Percentiles rank a stretch among this genome's conserved stretches.
phyloP scores from a whole-genome alignment of 2,329 filamentous ascomycete genomes.

The Clathrospora elynae region DNA sequence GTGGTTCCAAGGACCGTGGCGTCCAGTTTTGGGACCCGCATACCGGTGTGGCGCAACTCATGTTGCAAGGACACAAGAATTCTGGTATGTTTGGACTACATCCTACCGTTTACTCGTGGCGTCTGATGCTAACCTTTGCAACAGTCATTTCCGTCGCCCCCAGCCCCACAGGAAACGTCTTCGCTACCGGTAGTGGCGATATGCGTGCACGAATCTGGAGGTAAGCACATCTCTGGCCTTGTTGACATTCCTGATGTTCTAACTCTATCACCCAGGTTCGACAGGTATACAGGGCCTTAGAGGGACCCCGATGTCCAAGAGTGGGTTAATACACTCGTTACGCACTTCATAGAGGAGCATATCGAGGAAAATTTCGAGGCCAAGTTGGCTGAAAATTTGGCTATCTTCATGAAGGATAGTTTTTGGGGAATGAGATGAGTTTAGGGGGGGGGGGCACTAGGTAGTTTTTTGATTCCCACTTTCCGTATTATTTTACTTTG shows the following conservation, averaged over 20 bases:
- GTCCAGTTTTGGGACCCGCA: slow-evolving; percentile 99
- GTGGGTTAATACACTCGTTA: no score
- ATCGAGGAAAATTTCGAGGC: no score
- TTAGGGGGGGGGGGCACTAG: no score
- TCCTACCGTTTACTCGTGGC: not conserved
- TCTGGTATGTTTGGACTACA: slow-evolving; percentile 61
- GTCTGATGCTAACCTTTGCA: slow-evolving; percentile 40
- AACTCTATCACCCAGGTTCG: slow-evolving; percentile 32
- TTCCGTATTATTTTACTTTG: no score
- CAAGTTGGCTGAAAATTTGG: no score
- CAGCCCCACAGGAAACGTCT: slow-evolving; percentile 83
- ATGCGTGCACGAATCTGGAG: slow-evolving; percentile 98
- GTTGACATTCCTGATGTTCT: slow-evolving; percentile 8
- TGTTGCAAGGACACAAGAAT: slow-evolving; percentile 99
- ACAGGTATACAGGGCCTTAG: slow-evolving; percentile 44
- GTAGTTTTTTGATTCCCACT: no score
- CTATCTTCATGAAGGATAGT: no score
- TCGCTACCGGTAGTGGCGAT: slow-evolving; percentile 95
- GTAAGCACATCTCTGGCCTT: slow-evolving; percentile 46
- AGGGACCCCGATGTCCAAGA: no score
- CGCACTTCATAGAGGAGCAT: no score
- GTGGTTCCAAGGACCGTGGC: slow-evolving; percentile 93
- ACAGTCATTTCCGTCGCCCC: slow-evolving; percentile 98
- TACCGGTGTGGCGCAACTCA: slow-evolving; percentile 92
- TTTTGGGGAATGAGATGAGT: no score